Base-by-base conservation (phyloP, 805 yeast species). In the Cyberlindnera mycetangii region DNA sequence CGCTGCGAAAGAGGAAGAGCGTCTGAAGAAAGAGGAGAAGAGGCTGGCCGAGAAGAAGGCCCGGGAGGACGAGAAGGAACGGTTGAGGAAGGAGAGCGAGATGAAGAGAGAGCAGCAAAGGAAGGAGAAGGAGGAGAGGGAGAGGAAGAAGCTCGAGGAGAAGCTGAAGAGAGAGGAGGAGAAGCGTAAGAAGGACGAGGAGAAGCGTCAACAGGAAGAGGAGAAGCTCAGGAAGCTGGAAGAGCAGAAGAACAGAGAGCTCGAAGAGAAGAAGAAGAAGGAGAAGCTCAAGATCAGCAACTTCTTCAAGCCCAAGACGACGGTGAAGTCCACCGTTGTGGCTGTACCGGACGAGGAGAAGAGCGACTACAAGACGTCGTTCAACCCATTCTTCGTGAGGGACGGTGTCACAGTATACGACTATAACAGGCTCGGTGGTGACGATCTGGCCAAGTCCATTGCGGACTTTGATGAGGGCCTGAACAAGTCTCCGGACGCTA, bases 231-330 rank as follows among this genome's bases (percentile, higher is more conserved):
- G 65, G 41, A 55, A 62, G 47, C 70, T 66, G 46, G 66, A 62
- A 48, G 66, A 66, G 34, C 71, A 67, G 41, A 60, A 60, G 24
- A 56, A 65, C 43, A 67, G 66, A 33, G 70, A 69, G 25, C 68
- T 64, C 41, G 63, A 62, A 37, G 62, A 65, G 51, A 54, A 54
- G 42, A 63, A 66, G 59, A 62, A 41, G 60, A 56, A 48, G 54
- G 62, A 49, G 50, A 52, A 49, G 43, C 45, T 56, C n/a, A 50
- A 50, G 39, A 58, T 49, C 54, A 68, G 59, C 54, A 68, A 50
- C 48, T 61, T 58, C 40, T 56, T 57, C 60, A 38, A 59, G 53
- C 47, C 65, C 50, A 60, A 55, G 33, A 44, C 55, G 17, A 34
- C 45, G 4, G 48, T 50, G 11, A 59, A 58, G 28, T 45, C 52